Conservation (phyloP, 192 early-diverging fungal species). For the Dissophora globulifera region DNA sequence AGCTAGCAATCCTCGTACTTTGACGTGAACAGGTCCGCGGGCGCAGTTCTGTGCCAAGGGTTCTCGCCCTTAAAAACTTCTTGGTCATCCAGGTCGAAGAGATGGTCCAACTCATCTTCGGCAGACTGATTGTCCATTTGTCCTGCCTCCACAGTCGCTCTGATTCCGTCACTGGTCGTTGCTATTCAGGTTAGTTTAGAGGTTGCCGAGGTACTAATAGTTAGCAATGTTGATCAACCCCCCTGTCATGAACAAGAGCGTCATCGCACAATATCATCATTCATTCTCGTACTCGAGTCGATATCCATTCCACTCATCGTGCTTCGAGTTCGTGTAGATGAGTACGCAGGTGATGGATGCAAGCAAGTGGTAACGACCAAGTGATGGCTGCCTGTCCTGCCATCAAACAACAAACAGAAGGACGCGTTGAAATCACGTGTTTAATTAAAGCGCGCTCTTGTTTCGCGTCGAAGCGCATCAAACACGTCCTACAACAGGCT, state of each 20-base stretch:
- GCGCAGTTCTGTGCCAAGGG: constrained; percentile 3
- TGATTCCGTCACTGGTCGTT: not conserved
- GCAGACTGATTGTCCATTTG: constrained; percentile 7
- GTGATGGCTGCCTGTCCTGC: no score
- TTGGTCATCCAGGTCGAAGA: constrained; percentile 30
- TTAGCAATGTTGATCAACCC: no score
- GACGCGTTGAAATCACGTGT: constrained; percentile 15
- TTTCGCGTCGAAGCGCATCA: no score
- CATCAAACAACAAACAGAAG: not conserved
- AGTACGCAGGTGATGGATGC: not conserved
- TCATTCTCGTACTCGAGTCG: not conserved
- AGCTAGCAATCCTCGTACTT: constrained; percentile 6
- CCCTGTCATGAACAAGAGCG: no score
- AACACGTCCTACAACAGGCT: constrained; percentile 33
- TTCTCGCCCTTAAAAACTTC: constrained; percentile 7
- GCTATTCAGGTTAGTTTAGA: no score
- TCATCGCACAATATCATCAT: no score
- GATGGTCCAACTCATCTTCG: constrained; percentile 25
- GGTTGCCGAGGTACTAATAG: no score
- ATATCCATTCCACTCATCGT: constrained; percentile 42
- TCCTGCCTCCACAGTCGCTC: constrained; percentile 26
- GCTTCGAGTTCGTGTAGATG: not conserved
- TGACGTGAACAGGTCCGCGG: constrained; percentile 3
- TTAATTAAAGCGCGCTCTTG: constrained; percentile 22
- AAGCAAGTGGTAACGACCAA: not conserved